phyloP scores from a whole-genome alignment of 1,139 yeast genomes.

The Debaryomyces udenii region DNA sequence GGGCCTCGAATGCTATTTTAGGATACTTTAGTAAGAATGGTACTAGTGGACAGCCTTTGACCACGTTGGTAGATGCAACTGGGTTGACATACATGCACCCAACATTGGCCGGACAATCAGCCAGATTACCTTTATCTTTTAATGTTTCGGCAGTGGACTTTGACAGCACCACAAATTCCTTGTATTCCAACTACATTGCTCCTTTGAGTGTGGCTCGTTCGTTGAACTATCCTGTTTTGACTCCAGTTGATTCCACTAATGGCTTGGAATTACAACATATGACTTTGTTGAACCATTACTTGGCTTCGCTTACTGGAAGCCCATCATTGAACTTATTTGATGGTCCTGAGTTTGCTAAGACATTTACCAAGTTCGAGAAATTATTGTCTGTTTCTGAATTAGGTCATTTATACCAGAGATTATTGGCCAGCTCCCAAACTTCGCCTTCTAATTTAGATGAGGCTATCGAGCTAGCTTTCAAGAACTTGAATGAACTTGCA shows the following conservation, averaged over 20 bases:
- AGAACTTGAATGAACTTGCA: constrained; percentile 56
- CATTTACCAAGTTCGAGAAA: constrained; percentile 51
- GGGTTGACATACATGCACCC: constrained; percentile 72
- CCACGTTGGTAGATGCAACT: constrained; percentile 68
- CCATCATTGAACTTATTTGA: constrained; percentile 78
- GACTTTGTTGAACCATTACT: constrained; percentile 65
- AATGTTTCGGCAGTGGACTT: constrained; percentile 77
- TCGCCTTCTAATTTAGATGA: constrained; percentile 36
- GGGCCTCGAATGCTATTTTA: constrained; percentile 78
- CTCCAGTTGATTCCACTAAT: constrained; percentile 57
- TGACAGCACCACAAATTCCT: constrained; percentile 50
- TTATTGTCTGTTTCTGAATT: constrained; percentile 51
- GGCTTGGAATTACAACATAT: constrained; percentile 67
- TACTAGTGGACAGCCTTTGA: constrained; percentile 41
- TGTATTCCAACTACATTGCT: constrained; percentile 69
- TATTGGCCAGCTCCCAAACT: constrained; percentile 33
- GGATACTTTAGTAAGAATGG: constrained; percentile 63
- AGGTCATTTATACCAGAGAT: constrained; percentile 41
- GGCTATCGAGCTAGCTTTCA: constrained; percentile 45
- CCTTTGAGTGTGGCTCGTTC: constrained; percentile 66
- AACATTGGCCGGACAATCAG: constrained; percentile 37
- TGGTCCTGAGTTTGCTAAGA: constrained; percentile 69
- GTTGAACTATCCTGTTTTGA: constrained; percentile 70
- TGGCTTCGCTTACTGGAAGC: constrained; percentile 54
- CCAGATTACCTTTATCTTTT: constrained; percentile 62